Base-by-base conservation (phyloP, 768 basidiomycete species). In the Antrodiella citrinella region DNA sequence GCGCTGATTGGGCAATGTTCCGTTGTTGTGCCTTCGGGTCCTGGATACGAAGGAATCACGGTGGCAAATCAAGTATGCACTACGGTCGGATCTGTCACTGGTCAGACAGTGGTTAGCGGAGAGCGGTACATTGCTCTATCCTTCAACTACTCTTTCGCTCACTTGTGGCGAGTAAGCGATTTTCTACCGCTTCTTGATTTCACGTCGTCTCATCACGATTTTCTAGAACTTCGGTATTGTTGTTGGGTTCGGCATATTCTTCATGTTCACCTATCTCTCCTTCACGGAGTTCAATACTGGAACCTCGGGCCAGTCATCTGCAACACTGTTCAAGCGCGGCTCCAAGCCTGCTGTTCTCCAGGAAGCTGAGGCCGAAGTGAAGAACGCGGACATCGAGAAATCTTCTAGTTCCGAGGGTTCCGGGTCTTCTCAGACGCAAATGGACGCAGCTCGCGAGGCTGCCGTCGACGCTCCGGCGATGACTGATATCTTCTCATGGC, bases 401-500 rank as follows among this genome's bases (percentile, higher is more conserved):
- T 51, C 50, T 38, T 50, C 47, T 35, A 7, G 7, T 7, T 7
- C 30, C 7, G 7, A 7, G 7, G 30, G 30, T 35, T 35, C 30
- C 7, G 30, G 30, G 7, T 35, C 30, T 12, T 20, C 39, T 24
- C 18, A 44, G 39, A 52, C 22, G 9, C 26, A 51, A 49, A 47
- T 1, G 15, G 38, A 45, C 44, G 49, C 26, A 39, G 26, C 30
- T 7, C 30, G 30, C 15, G 30, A 35, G 7, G 30, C 30, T 35
- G 30, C 30, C 30, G 30, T 24, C 13, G 49, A 44, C 1, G 25
- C 54, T 24, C 50, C 50, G 19, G 42, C 21, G 18, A 54, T 54
- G 54, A 51, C 15, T 44, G 74, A 84, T 56, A 74, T 82, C 9
- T 93, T 96, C 66, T 87, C 91, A 0, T 96, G 89, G 88, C 73